phyloP scores from a whole-genome alignment of 768 basidiomycete genomes.

The Mycena rebaudengoi region DNA sequence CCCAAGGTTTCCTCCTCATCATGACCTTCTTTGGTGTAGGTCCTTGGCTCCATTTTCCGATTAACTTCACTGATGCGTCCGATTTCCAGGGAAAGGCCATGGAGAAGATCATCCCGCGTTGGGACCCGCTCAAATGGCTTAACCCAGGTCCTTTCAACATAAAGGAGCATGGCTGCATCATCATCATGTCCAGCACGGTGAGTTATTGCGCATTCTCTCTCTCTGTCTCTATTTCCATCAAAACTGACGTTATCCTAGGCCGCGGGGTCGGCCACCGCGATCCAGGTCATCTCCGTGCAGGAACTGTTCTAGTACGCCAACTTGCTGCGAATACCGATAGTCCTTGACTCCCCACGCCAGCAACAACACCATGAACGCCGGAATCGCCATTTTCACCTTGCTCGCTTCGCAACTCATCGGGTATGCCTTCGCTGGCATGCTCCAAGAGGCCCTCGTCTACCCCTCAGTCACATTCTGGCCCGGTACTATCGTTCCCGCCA shows the following conservation, averaged over 20 bases:
- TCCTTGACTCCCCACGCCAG: constrained; percentile 14
- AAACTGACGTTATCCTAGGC: constrained; percentile 40
- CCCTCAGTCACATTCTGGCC: constrained; percentile 30
- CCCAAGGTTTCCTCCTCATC: constrained; percentile 41
- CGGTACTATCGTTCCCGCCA: constrained; percentile 33
- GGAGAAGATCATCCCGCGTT: constrained; percentile 15
- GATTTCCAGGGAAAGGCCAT: constrained; percentile 14
- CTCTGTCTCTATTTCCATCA: constrained; percentile 7
- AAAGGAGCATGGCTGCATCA: constrained; percentile 17
- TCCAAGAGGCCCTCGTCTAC: constrained; percentile 33
- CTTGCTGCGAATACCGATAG: constrained; percentile 3
- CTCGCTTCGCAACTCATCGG: constrained; percentile 38
- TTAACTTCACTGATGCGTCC: constrained; percentile 31
- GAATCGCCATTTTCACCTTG: constrained; percentile 37
- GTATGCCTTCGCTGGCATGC: constrained; percentile 40
- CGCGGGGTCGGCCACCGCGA: constrained; percentile 39
- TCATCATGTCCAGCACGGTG: constrained; percentile 21
- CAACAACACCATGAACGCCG: constrained; percentile 37
- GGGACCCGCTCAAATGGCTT: constrained; percentile 13
- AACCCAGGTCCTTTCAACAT: constrained; percentile 21
- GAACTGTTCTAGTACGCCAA: constrained; percentile 33
- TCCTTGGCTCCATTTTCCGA: constrained; percentile 34
- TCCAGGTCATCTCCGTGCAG: constrained; percentile 43
- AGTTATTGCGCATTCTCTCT: constrained; percentile 22
- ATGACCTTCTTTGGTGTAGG: constrained; percentile 45